Evolutionary conservation across 2,329 filamentous ascomycete genomes (phyloP), one percentile per base, ranked within the genome.

Genomic region (Botryosphaeria dothidea): DNA sequence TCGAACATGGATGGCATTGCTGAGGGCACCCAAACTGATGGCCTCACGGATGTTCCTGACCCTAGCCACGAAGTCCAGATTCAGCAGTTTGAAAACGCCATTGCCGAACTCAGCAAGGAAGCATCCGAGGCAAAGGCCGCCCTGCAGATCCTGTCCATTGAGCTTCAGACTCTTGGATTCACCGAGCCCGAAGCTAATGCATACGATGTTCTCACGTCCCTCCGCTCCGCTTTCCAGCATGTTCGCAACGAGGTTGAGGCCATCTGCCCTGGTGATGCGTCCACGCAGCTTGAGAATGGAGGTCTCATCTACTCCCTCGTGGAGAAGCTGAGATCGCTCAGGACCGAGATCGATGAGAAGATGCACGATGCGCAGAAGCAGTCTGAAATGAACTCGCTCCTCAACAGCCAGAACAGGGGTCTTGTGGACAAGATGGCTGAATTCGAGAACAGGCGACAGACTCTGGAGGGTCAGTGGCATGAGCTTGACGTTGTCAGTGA

Each of bases 121-220:
- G 73, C 79, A 4, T 76, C 77, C 41, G 74, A 79, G 19, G 75
- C 78, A 4, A 75, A 77, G 66, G 74, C 78, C 4, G 72, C 76
- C 5, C 72, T 83, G 3, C 73, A 79, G 31, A 73, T 82, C 43
- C 69, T 82, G 15, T 72, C 76, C 9, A 77, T 83, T 23, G 79
- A 82, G 66, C 71, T 83, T 3, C 73, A 79, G 63, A 78, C 77
- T 31, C 74, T 83, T 19, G 76, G 79, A 27, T 78, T 82, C 66
- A 69, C 77, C 4, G 70, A 72, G 15, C 68, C 71, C 1, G 75
- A 77, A 17, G 69, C 73, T 17, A 71, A 70, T 7, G 69, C 72
- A 25, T 69, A 73, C 15, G 67, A 60, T 23, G 77, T 83, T 25
- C 68, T 83, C 21, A 67, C 70, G 25, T 75, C 74, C 60, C 74